These are phyloP conservation scores for Talaromyces adpressus DNA, from an alignment of 495 filamentous ascomycete genomes.

Conservation along the genomic window DNA sequence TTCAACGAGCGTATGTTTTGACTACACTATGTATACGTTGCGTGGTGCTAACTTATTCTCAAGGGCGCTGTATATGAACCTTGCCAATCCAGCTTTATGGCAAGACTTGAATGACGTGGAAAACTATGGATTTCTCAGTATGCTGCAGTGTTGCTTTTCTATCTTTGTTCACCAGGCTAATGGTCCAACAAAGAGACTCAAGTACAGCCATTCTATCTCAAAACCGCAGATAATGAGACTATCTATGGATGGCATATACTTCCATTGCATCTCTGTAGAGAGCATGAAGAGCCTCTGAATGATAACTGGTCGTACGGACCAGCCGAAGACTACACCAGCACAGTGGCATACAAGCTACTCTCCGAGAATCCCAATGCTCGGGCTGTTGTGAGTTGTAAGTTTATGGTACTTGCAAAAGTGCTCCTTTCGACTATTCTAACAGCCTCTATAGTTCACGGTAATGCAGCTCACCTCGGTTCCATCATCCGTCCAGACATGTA, in stretches of 20 bases:
- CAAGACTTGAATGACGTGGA: slow-evolving; percentile 65
- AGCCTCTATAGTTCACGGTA: slow-evolving; percentile 34
- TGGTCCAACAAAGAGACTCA: slow-evolving; percentile 40
- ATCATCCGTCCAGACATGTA: slow-evolving; percentile 36
- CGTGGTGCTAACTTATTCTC: slow-evolving; percentile 9
- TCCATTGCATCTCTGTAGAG: slow-evolving; percentile 45
- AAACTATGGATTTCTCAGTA: slow-evolving; percentile 76
- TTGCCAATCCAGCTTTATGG: slow-evolving; percentile 61
- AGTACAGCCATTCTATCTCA: slow-evolving; percentile 50
- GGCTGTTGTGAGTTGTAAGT: slow-evolving; percentile 29
- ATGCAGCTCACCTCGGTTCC: slow-evolving; percentile 41
- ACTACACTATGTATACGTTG: neutral
- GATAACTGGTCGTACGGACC: slow-evolving; percentile 36
- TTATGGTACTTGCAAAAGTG: neutral
- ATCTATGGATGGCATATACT: slow-evolving; percentile 58
- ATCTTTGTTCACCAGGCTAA: neutral
- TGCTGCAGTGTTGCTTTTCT: slow-evolving; percentile 8
- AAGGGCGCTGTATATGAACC: slow-evolving; percentile 73
- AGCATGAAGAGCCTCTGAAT: slow-evolving; percentile 39
- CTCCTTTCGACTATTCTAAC: neutral
- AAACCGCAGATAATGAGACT: slow-evolving; percentile 49
- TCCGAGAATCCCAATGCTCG: slow-evolving; percentile 46
- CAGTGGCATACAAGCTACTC: slow-evolving; percentile 45
- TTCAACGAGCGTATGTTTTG: slow-evolving; percentile 46
- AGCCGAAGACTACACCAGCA: slow-evolving; percentile 34